These are phyloP conservation scores for Tylopilus sp. DNA, from an alignment of 768 basidiomycete genomes.

Conservation along the genomic window DNA sequence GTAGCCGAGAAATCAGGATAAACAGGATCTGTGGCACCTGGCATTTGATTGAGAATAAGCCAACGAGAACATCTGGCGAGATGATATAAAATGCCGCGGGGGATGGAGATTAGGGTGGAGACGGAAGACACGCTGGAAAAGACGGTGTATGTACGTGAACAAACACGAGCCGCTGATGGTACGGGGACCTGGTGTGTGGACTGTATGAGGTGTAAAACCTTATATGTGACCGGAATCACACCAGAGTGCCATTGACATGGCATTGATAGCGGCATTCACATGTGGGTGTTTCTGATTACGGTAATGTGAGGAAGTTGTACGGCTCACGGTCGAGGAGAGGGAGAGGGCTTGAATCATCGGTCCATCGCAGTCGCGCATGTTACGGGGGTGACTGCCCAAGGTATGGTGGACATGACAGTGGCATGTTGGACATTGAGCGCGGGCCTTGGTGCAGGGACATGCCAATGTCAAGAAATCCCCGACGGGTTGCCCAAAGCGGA, in stretches of 20 bases:
- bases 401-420: conserved; percentile 25
- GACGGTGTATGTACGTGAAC: conserved; percentile 34
- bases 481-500: conserved; percentile 22
- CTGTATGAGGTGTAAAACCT: conserved; percentile 34
- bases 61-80: conserved; percentile 12
- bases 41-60: conserved; percentile 10
- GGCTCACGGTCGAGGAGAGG: conserved; percentile 17
- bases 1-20: conserved; percentile 5
- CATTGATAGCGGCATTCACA: conserved; percentile 34
- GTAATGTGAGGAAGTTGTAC: conserved; percentile 27
- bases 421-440: conserved; percentile 24
- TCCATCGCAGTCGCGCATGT: conserved; percentile 18
- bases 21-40: conserved; percentile 14
- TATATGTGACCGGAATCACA: conserved; percentile 31
- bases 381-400: conserved; percentile 11
- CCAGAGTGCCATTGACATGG: conserved; percentile 20
- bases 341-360: conserved; percentile 20
- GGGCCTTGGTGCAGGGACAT: conserved; percentile 13
- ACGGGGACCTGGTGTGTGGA: conserved; percentile 33
- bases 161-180: conserved; percentile 30
- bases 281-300: conserved; percentile 34
- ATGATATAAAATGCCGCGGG: conserved; percentile 29
- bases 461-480: conserved; percentile 27
- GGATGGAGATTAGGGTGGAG: conserved; percentile 32
- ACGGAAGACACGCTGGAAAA: conserved; percentile 28